Base-by-base conservation (phyloP, 805 yeast species). In the Cyberlindnera veronae region DNA sequence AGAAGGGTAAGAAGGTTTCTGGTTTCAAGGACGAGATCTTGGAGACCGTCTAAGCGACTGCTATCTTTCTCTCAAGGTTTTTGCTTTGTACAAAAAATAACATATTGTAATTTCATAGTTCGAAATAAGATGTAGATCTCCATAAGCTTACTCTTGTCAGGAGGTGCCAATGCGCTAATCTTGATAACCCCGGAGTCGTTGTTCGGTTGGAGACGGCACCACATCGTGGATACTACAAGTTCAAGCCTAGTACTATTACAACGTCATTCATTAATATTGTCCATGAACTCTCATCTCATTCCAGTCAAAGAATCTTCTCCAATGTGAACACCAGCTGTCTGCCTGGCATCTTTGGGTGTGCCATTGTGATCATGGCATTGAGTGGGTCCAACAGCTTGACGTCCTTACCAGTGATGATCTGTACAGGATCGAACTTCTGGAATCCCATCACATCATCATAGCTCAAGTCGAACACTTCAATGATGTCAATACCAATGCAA, bases 11-110 rank as follows among this genome's bases (percentile, higher is more conserved):
- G 84, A 90, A 90, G 75, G 91, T 91, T 64, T 68, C 82, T 61
- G 96, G 95, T 72, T 91, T 89, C 95, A 90, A 91, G 81, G 99
- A 91, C 72, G 96, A 87, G 71, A 88, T 91, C 68, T 88, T 91
- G 74, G 97, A 91, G 80, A 69, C 90, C 67, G 98, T 91, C 67
- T 90, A 88, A 81, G 30, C 38, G 21, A 13, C 6, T 35, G 34
- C 18, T 29, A 31, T 23, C 32, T 29, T 19, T 38, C 35, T 35
- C 32, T 29, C 32, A 26, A 34, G 30, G 39, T 34, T 27, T 35
- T 34, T 38, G 34, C 37, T 41, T 29, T 42, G 42, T 38, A 38
- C 39, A 39, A 39, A 44, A 44, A 34, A 42, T 29, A 36, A 44
- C 39, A 37, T 37, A 34, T 35, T 39, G 46, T 42, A 38, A 42